Conservation (phyloP, 2,329 filamentous ascomycete species). For the Seiridium unicorne region DNA sequence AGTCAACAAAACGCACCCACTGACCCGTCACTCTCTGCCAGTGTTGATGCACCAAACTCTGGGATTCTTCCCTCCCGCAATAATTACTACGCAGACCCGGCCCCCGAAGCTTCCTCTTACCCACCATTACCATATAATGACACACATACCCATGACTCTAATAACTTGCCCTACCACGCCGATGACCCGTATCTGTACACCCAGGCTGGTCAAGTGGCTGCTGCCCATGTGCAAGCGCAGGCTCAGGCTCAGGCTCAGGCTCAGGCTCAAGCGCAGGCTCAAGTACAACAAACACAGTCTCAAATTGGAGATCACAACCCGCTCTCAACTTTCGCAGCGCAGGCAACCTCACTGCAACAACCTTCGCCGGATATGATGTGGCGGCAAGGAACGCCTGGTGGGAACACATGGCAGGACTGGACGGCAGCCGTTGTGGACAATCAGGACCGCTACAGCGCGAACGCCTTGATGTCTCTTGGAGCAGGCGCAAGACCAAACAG, state of each 20-base stretch:
- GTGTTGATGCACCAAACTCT: constrained; percentile 19
- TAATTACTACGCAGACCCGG: constrained; percentile 23
- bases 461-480: constrained; percentile 46
- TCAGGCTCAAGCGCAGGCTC: constrained; percentile 24
- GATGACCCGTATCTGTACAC: constrained; percentile 23
- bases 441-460: constrained; percentile 49
- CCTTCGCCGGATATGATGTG: constrained; percentile 27
- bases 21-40: constrained; percentile 12
- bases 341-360: constrained; percentile 26
- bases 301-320: constrained; percentile 21
- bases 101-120: constrained; percentile 22
- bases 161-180: constrained; percentile 23
- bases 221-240: constrained; percentile 21
- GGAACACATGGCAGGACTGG: constrained; percentile 55
- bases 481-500: constrained; percentile 14
- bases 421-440: constrained; percentile 48
- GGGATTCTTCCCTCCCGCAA: constrained; percentile 19
- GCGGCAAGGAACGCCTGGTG: constrained; percentile 27
- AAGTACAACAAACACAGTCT: constrained; percentile 18
- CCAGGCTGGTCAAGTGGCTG: constrained; percentile 21
- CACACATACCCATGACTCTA: constrained; percentile 17
- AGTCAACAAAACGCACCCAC: constrained; percentile 15
- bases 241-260: constrained; percentile 13
- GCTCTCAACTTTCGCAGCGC: constrained; percentile 25
- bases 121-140: constrained; percentile 24